Percentiles rank a stretch among this genome's conserved stretches.
These are phyloP conservation scores for Massarina eburnea DNA, from an alignment of 2,329 filamentous ascomycete species.

Conservation along the genomic window DNA sequence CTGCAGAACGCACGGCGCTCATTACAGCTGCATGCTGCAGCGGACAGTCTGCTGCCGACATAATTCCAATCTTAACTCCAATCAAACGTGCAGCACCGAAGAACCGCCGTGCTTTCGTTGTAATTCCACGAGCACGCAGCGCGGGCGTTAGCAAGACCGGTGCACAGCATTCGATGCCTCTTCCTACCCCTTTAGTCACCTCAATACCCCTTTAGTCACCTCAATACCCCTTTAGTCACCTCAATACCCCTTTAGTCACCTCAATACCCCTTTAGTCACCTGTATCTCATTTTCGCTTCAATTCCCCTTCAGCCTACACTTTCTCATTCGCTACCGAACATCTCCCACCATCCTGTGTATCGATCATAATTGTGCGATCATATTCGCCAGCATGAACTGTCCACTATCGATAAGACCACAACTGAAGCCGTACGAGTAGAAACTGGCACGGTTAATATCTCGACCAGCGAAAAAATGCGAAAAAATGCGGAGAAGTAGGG, in stretches of 20 bases:
- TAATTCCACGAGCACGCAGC: not conserved
- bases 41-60: too few species aligned
- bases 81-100: not conserved
- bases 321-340: conserved; percentile 14
- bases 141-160: too few species aligned
- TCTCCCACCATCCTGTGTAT: conserved; percentile 15
- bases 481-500: not conserved
- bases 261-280: not conserved
- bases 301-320: conserved; percentile 6
- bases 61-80: too few species aligned
- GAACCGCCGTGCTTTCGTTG: not conserved
- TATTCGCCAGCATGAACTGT: conserved; percentile 6
- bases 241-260: not conserved
- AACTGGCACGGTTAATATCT: not conserved
- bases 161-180: not conserved
- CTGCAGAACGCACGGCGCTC: too few species aligned
- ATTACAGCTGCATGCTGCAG: too few species aligned
- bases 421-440: conserved; percentile 5
- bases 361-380: conserved; percentile 6
- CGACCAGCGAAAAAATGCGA: not conserved
- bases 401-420: conserved; percentile 12
- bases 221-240: conserved; percentile 12
- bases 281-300: conserved; percentile 8
- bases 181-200: not conserved
- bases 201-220: conserved; percentile 5